Base-by-base conservation (phyloP, 2,329 filamentous ascomycete species). In the Aspergillus costaricaensis region DNA sequence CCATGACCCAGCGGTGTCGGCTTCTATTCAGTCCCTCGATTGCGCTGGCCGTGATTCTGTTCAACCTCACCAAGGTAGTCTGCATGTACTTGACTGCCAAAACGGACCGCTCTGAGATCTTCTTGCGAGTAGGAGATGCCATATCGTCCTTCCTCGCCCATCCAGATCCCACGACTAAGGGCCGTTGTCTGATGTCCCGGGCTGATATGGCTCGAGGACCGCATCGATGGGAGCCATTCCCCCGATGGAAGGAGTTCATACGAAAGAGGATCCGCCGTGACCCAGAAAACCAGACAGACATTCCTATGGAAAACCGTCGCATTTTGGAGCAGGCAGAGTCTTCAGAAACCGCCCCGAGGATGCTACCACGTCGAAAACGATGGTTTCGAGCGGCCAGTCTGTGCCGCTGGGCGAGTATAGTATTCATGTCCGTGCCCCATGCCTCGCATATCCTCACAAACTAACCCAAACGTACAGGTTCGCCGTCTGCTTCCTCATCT, bases 71-170 rank as follows among this genome's bases (percentile, higher is more conserved):
- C 39, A 64, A 65, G 38, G 49, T 59, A 2, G 19, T 58, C 10
- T 55, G 50, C 17, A 63, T 63, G 38, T 62, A 51, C 14, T 25
- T 62, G 10, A 54, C 58, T 2, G 55, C 55, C 2, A 30, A 41
- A 3, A 23, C 41, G 2, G 25, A 51, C 14, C 43, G 54, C 10
- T 48, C 56, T 9, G 44, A 39, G 15, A 61, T 57, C 8, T 43
- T 65, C 7, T 48, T 70, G 50, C 70, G 66, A 4, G 54, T 68
- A 4, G 69, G 69, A 7, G 69, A 72, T 27, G 68, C 69, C 2
- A 49, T 71, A 25, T 64, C 65, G n/a, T 67, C 64, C 1, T 72
- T 72, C 54, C 47, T 70, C 8, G 19, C 14, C 14, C 10, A 39
- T 1, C 61, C 63, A 8, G 63, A 65, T 47, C 30, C 25, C 25